phyloP scores from a whole-genome alignment of 345 rosid genomes.

The Excoecaria cochinchinensis region DNA sequence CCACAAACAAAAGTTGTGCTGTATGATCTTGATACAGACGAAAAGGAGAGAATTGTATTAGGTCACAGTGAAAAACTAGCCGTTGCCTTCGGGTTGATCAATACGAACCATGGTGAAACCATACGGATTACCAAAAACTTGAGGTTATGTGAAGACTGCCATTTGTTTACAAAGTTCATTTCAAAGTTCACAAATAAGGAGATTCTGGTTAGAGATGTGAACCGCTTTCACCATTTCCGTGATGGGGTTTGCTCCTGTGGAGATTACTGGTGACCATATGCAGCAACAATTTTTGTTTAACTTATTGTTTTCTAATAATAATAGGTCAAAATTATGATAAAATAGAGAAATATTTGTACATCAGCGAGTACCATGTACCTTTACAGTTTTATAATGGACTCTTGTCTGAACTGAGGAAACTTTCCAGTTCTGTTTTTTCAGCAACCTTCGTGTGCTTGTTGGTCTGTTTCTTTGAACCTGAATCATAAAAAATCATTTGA shows the following conservation, averaged over 20 bases:
- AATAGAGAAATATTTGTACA: conserved; percentile 4
- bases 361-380: not conserved
- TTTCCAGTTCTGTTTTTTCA: not conserved
- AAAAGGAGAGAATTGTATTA: conserved; percentile 73
- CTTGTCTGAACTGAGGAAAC: not conserved
- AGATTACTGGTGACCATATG: conserved; percentile 55
- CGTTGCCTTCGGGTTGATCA: conserved; percentile 78
- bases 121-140: conserved; percentile 83
- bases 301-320: not conserved
- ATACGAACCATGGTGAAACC: conserved; percentile 56
- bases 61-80: conserved; percentile 93
- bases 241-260: conserved; percentile 86
- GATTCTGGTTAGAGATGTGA: conserved; percentile 82
- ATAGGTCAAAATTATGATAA: not conserved
- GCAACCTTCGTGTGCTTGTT: not conserved
- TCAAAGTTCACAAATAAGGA: conserved; percentile 69
- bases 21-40: conserved; percentile 68
- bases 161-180: conserved; percentile 70
- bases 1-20: conserved; percentile 80
- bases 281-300: not conserved
- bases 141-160: conserved; percentile 87
- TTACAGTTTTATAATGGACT: not conserved
- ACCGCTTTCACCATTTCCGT: conserved; percentile 77
- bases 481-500: no score
- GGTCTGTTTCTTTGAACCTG: not conserved